Percentiles rank a stretch among this genome's conserved stretches.
Evolutionary conservation across 73 alveolate species (phyloP).

Genomic region (Blepharisma japonicum): DNA sequence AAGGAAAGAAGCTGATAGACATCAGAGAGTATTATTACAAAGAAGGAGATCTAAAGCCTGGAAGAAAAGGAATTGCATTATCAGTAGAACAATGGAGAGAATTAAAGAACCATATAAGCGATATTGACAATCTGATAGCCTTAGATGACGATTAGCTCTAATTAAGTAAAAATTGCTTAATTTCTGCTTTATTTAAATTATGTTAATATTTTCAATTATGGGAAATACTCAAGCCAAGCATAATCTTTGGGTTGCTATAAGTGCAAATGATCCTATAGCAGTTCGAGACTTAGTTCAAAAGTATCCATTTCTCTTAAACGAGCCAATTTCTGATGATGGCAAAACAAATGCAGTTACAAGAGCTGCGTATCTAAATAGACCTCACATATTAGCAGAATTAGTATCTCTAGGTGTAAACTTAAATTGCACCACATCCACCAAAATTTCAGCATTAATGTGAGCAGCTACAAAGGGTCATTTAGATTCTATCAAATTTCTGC

Average conservation of each 20-base stretch:
- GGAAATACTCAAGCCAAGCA: neutral
- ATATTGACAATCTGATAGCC: no score
- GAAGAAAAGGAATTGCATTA: no score
- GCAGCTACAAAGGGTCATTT: slow-evolving; percentile 2
- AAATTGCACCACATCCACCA: neutral
- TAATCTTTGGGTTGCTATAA: slow-evolving; percentile 8
- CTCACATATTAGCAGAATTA: slow-evolving; percentile 20
- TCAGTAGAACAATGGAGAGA: no score
- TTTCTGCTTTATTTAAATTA: neutral
- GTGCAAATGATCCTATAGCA: slow-evolving; percentile 4
- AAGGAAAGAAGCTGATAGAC: no score
- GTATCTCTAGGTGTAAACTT: slow-evolving; percentile 25
- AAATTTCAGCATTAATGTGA: slow-evolving; percentile 27
- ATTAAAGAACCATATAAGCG: no score
- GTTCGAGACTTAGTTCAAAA: neutral
- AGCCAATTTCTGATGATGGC: slow-evolving; percentile 25
- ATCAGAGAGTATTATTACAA: no score
- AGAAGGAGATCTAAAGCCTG: no score
- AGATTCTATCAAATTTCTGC: slow-evolving; percentile 22
- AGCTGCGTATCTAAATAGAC: slow-evolving; percentile 25
- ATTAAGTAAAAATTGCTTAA: no score
- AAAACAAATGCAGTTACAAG: slow-evolving; percentile 24
- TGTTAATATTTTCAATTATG: neutral
- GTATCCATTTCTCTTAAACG: neutral
- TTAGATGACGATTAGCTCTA: no score